These are phyloP conservation scores for Saccharum hybrid DNA, from an alignment of 202 grass and related monocot genomes.

Conservation along the genomic window DNA sequence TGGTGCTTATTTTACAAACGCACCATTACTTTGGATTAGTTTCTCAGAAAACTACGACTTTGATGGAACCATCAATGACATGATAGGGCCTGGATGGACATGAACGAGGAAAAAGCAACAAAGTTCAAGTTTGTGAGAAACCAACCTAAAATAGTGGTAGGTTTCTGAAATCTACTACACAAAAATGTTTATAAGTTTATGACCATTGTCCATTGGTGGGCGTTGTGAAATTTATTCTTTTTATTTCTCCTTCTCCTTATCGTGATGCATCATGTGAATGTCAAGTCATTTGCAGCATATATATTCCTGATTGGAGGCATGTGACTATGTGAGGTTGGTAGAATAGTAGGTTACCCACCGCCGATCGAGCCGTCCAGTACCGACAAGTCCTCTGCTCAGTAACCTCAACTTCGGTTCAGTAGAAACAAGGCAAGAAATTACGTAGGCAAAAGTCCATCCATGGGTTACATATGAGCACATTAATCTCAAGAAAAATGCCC, in stretches of 20 bases:
- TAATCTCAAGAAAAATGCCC: not conserved
- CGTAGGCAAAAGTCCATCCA: not conserved
- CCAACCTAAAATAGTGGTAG: too few relatives aligned
- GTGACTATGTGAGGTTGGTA: slow-evolving; percentile 36
- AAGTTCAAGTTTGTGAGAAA: too few relatives aligned
- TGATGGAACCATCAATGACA: too few relatives aligned
- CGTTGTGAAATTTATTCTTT: not conserved
- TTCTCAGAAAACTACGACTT: too few relatives aligned
- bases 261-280: slow-evolving; percentile 37
- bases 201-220: too few relatives aligned
- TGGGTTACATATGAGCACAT: not conserved
- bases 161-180: too few relatives aligned
- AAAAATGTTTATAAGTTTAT: too few relatives aligned
- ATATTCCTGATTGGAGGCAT: not conserved
- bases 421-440: not conserved
- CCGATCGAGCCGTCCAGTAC: not conserved
- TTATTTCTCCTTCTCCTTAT: not conserved
- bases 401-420: not conserved
- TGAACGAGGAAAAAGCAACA: too few relatives aligned
- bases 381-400: not conserved
- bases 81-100: too few relatives aligned
- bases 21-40: too few relatives aligned
- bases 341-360: not conserved
- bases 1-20: too few relatives aligned
- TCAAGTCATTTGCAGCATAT: slow-evolving; percentile 1